Base-by-base conservation (phyloP, 768 basidiomycete species). In the Lactarius psammicola region DNA sequence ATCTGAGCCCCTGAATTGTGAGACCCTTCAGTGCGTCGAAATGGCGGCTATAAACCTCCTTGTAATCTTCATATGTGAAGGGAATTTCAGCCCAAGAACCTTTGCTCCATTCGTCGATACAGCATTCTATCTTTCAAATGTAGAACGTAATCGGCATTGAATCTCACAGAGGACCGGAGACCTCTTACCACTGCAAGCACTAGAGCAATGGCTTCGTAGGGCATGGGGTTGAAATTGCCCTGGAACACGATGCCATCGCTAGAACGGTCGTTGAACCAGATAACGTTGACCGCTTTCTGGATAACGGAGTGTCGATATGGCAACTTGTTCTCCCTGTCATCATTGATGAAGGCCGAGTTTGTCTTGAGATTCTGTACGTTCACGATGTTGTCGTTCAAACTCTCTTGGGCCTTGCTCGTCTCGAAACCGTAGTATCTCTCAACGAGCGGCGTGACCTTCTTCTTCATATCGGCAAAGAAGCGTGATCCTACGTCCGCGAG, bases 191-290 rank as follows among this genome's bases (percentile, higher is more conserved):
- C 61, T 28, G 51, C 51, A 26, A 67, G 66, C 9, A 67, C 61
- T 5, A 67, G 51, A 34, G 66, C 66, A 3, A 67, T 59, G n/a
- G 57, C 61, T 44, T 66, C 65, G 33, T 66, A 67, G 8, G 66
- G 66, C 56, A 63, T 67, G 20, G 61, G 66, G 28, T 59, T 58
- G 53, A 67, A 67, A 28, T 34, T 18, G 28, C 30, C 49, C 51
- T 61, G 46, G 46, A 63, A 67, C 15, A 59, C 13, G 15, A 63
- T 31, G 42, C 66, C 66, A 4, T 67, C 66, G 31, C 66, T 59
- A 36, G 56, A 58, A 38, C 66, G 61, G 51, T 59, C 66, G 33
- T 63, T 55, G 57, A 67, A 67, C 66, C 61, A 67, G 40, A 67
- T 31, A 3, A 67, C 20, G 28, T 67, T 59, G 40, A 67, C 54